These are phyloP conservation scores for Neopestalotiopsis clavispora DNA, from an alignment of 2,329 filamentous ascomycete genomes.

Conservation along the genomic window DNA sequence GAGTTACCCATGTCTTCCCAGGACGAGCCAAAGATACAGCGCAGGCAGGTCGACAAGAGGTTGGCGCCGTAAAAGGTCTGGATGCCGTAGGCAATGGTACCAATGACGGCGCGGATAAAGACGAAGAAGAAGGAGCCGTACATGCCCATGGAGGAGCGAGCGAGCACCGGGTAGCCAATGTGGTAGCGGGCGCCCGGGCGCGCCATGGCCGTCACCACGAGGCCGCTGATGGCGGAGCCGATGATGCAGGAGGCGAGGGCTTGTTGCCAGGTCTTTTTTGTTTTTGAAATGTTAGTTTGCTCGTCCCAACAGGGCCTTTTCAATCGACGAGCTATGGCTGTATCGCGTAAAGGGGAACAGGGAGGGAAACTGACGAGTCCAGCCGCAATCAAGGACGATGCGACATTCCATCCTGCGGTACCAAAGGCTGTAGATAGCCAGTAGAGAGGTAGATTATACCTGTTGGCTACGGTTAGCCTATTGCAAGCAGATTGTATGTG, in stretches of 20 bases:
- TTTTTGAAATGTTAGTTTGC: not conserved
- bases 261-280: constrained; percentile 28
- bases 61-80: constrained; percentile 31
- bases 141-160: constrained; percentile 44
- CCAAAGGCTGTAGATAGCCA: constrained; percentile 24
- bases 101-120: constrained; percentile 37
- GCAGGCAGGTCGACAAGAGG: constrained; percentile 30
- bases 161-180: constrained; percentile 40
- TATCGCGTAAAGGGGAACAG: not conserved
- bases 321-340: not conserved
- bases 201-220: constrained; percentile 27
- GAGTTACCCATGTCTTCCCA: constrained; percentile 39
- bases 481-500: not conserved
- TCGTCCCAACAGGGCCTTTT: not conserved
- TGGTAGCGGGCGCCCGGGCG: constrained; percentile 31
- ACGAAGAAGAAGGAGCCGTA: constrained; percentile 48
- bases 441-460: not conserved
- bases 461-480: not conserved
- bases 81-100: constrained; percentile 32
- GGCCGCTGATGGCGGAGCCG: constrained; percentile 29
- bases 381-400: constrained; percentile 31
- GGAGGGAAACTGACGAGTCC: constrained; percentile 22
- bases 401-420: constrained; percentile 35
- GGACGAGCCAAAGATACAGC: constrained; percentile 38
- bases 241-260: constrained; percentile 31